Conservation (phyloP, 2,329 filamentous ascomycete species). For the Penicillium sp. region DNA sequence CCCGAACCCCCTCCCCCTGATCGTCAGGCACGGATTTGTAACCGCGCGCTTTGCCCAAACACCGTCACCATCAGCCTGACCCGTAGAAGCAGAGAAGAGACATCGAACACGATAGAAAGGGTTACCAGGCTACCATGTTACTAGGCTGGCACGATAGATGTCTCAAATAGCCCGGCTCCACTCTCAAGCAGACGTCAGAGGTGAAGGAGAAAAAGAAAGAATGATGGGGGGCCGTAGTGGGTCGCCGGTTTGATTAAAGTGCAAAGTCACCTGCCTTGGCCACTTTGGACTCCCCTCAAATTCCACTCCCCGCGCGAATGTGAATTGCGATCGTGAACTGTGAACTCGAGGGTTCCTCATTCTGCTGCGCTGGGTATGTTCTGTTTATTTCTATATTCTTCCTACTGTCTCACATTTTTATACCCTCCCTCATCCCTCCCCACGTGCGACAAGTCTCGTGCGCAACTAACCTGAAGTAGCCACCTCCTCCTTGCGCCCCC, state of each 20-base stretch:
- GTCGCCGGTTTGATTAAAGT: constrained; percentile 11
- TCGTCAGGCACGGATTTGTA: constrained; percentile 15
- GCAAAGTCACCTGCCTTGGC: not conserved
- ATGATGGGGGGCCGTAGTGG: not conserved
- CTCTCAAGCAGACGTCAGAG: not conserved
- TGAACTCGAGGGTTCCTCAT: not conserved
- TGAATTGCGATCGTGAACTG: not conserved
- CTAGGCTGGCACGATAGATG: not conserved
- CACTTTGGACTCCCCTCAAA: not conserved
- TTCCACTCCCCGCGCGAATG: constrained; percentile 1
- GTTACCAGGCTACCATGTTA: too few species aligned
- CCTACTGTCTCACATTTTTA: not conserved
- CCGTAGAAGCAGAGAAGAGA: too few species aligned
- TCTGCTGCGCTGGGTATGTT: too few species aligned
- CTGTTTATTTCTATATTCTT: not conserved
- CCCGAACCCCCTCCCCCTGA: constrained; percentile 11
- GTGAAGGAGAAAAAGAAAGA: not conserved
- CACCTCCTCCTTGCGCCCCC: constrained; percentile 19
- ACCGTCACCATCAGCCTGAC: too few species aligned
- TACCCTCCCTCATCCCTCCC: not conserved
- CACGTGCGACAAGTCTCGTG: constrained; percentile 10
- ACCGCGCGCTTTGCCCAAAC: not conserved
- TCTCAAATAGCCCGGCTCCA: not conserved
- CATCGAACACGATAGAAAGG: too few species aligned
- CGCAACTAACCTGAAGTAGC: constrained; percentile 2